These are phyloP conservation scores for Zygosaccharomyces rouxii DNA, from an alignment of 805 yeast species.

Conservation along the genomic window DNA sequence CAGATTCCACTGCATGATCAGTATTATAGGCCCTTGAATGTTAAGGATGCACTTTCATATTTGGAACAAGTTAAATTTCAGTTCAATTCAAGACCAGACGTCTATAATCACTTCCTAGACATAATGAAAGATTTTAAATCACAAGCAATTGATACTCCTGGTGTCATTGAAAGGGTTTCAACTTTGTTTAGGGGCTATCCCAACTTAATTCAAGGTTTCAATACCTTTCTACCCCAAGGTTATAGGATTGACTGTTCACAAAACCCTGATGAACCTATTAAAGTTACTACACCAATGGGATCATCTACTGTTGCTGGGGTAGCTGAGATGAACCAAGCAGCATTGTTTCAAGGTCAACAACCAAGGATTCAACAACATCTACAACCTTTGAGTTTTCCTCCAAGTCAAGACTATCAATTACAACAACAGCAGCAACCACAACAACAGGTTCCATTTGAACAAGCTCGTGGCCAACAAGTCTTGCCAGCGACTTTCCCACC, in stretches of 20 bases:
- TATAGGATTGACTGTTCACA: slow-evolving; percentile 86
- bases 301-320: slow-evolving; percentile 48
- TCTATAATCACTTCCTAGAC: slow-evolving; percentile 91
- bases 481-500: background rate
- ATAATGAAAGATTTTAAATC: slow-evolving; percentile 99
- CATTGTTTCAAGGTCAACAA: slow-evolving; percentile 4
- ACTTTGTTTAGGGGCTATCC: slow-evolving; percentile 90
- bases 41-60: slow-evolving; percentile 91
- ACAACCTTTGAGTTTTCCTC: slow-evolving; percentile 9
- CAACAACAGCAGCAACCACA: slow-evolving; percentile 34
- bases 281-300: slow-evolving; percentile 95
- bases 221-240: slow-evolving; percentile 96
- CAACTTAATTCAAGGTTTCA: slow-evolving; percentile 90
- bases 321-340: slow-evolving; percentile 28
- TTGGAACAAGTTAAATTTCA: slow-evolving; percentile 93
- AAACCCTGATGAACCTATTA: slow-evolving; percentile 86
- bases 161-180: slow-evolving; percentile 94
- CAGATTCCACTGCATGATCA: slow-evolving; percentile 20
- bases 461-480: background rate
- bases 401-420: slow-evolving; percentile 22
- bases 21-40: slow-evolving; percentile 77
- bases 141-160: slow-evolving; percentile 95
- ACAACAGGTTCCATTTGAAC: slow-evolving; percentile 18
- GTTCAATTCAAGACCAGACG: slow-evolving; percentile 88
- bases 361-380: slow-evolving; percentile 3